phyloP scores from a whole-genome alignment of 2,329 filamentous ascomycete species.

The Colletotrichum tabaci region DNA sequence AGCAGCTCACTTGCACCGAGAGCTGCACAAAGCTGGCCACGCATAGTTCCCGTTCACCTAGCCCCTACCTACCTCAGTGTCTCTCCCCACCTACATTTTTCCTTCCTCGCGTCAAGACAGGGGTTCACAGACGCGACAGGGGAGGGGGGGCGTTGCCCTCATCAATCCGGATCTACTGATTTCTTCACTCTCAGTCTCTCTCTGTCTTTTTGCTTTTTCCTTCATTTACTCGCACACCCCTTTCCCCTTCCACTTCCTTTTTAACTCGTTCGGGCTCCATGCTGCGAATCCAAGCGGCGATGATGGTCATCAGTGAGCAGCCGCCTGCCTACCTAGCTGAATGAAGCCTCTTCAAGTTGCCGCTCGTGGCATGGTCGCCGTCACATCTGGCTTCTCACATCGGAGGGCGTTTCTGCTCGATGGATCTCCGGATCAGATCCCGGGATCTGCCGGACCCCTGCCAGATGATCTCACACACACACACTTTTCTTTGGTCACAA shows the following conservation, averaged over 20 bases:
- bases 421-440: slow-evolving; percentile 19
- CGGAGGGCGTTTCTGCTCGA: slow-evolving; percentile 1
- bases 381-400: slow-evolving; percentile 26
- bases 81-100: not conserved
- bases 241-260: slow-evolving; percentile 4
- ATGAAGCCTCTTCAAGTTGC: not conserved
- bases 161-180: slow-evolving; percentile 31
- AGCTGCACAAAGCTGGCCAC: not conserved
- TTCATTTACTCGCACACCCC: not conserved
- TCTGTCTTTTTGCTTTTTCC: slow-evolving; percentile 24
- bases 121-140: slow-evolving; percentile 8
- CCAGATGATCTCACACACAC: slow-evolving; percentile 8
- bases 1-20: not conserved
- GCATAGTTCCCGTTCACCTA: not conserved
- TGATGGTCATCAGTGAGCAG: no score
- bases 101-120: slow-evolving; percentile 14
- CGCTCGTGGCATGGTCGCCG: slow-evolving; percentile 12
- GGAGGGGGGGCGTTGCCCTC: slow-evolving; percentile 33
- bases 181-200: slow-evolving; percentile 13
- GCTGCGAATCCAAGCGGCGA: not conserved
- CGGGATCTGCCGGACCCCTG: slow-evolving; percentile 14
- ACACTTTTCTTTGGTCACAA: not conserved
- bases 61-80: not conserved
- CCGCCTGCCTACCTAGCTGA: not conserved
- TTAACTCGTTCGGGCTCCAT: not conserved